Conservation (phyloP, 192 early-diverging fungal genomes). For the Rhizoclosmatium sp. region DNA sequence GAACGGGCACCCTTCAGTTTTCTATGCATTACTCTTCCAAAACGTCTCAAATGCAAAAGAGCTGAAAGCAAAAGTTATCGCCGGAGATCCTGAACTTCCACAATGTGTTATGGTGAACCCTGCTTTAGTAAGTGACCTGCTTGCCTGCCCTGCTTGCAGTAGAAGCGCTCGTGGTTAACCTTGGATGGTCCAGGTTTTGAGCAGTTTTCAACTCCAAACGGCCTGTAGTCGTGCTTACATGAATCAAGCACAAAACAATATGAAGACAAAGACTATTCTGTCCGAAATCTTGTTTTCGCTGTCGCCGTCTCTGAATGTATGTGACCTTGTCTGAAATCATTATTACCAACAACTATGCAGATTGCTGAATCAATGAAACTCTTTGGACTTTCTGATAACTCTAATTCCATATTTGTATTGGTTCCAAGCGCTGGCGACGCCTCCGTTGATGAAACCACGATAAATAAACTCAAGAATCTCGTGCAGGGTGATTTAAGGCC, state of each 20-base stretch:
- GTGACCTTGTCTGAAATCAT: background rate
- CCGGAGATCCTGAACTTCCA: constrained; percentile 41
- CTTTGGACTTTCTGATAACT: constrained; percentile 45
- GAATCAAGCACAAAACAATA: constrained; percentile 31
- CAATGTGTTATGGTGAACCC: constrained; percentile 50
- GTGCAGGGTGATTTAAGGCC: background rate
- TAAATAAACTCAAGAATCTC: background rate
- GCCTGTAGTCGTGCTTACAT: constrained; percentile 44
- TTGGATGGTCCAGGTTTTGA: constrained; percentile 34
- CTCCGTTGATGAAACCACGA: constrained; percentile 3
- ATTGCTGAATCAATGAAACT: constrained; percentile 46
- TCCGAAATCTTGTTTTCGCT: constrained; percentile 55
- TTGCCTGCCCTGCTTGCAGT: background rate
- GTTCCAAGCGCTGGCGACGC: constrained; percentile 25
- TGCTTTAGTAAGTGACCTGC: constrained; percentile 27
- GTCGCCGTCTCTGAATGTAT: constrained; percentile 45
- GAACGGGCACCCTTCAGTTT: constrained; percentile 1
- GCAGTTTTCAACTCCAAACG: constrained; percentile 47
- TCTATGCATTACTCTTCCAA: constrained; percentile 41
- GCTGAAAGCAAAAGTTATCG: constrained; percentile 38
- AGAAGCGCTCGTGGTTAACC: background rate
- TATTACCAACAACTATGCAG: background rate
- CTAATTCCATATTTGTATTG: constrained; percentile 31
- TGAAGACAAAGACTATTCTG: constrained; percentile 49
- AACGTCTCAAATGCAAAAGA: constrained; percentile 45